A percentile compares a stretch with the other conserved stretches of the same genome.
These are phyloP conservation scores for Austroboletus eburneus DNA, from an alignment of 768 basidiomycete species.

Conservation along the genomic window DNA sequence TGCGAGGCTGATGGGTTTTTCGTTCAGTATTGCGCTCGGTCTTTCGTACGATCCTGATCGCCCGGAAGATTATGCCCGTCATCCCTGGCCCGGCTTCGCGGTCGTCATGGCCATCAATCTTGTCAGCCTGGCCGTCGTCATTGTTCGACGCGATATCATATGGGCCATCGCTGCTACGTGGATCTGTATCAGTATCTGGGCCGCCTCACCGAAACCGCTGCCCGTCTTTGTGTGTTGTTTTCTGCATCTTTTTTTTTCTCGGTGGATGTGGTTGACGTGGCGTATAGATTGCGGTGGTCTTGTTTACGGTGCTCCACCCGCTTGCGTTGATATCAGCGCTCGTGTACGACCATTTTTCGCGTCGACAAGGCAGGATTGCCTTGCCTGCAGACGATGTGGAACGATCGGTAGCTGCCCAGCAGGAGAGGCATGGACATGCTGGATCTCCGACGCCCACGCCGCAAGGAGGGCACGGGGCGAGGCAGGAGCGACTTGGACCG, in stretches of 20 bases:
- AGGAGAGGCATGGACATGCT: too few relatives aligned
- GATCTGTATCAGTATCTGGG: constrained; percentile 67
- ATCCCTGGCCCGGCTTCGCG: constrained; percentile 72
- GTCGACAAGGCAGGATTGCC: constrained; percentile 35
- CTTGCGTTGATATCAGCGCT: constrained; percentile 47
- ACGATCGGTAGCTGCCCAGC: neutral
- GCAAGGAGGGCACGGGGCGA: neutral
- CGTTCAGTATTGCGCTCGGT: constrained; percentile 61
- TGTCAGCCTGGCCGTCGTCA: constrained; percentile 50
- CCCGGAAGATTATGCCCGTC: constrained; percentile 50
- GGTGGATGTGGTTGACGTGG: neutral
- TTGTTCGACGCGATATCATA: constrained; percentile 61
- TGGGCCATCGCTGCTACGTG: constrained; percentile 75
- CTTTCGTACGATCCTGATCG: constrained; percentile 50
- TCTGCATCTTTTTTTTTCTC: too few relatives aligned
- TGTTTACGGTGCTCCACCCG: constrained; percentile 67
- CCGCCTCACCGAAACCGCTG: constrained; percentile 54
- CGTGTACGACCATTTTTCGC: constrained; percentile 32
- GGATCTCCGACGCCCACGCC: neutral
- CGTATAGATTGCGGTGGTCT: constrained; percentile 51
- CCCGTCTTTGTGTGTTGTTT: constrained; percentile 54
- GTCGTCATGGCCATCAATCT: constrained; percentile 64
- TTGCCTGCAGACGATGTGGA: constrained; percentile 29
- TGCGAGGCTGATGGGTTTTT: neutral
- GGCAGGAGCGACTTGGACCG: constrained; percentile 5